These are phyloP conservation scores for Cercophora newfieldiana DNA, from an alignment of 495 filamentous ascomycete genomes.

Conservation along the genomic window DNA sequence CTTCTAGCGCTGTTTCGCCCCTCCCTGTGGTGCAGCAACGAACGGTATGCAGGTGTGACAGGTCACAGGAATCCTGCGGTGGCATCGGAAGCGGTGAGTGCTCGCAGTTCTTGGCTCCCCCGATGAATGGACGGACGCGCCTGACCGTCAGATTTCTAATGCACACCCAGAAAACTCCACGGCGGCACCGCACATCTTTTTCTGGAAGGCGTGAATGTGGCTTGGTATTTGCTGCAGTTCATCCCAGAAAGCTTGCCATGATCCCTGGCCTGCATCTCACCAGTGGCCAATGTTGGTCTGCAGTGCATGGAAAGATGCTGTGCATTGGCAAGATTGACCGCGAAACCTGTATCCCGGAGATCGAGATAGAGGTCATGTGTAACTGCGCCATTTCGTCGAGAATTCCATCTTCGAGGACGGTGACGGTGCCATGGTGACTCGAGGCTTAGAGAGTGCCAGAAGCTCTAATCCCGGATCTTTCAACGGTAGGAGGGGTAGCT, in stretches of 20 bases:
- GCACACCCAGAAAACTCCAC: too few relatives aligned
- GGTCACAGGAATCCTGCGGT: neutral
- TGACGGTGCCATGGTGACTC: neutral
- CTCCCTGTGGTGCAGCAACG: neutral
- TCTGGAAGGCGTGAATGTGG: neutral
- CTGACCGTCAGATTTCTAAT: too few relatives aligned
- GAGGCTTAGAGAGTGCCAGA: neutral
- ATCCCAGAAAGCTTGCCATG: neutral
- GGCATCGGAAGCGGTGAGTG: conserved; percentile 2
- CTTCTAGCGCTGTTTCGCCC: conserved; percentile 1
- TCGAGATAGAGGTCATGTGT: neutral
- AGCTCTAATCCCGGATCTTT: neutral
- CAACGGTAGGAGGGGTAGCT: neutral
- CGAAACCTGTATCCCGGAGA: neutral
- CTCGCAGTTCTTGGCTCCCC: neutral
- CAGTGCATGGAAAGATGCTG: neutral
- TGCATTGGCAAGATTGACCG: neutral
- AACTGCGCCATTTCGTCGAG: conserved; percentile 1
- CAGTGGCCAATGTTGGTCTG: neutral
- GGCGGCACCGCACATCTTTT: too few relatives aligned
- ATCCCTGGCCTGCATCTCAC: neutral
- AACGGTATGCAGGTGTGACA: conserved; percentile 8
- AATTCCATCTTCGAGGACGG: neutral
- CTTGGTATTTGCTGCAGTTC: neutral
- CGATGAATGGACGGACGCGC: neutral